phyloP scores from a whole-genome alignment of 495 filamentous ascomycete species.

The Lichenothelia convexa region DNA sequence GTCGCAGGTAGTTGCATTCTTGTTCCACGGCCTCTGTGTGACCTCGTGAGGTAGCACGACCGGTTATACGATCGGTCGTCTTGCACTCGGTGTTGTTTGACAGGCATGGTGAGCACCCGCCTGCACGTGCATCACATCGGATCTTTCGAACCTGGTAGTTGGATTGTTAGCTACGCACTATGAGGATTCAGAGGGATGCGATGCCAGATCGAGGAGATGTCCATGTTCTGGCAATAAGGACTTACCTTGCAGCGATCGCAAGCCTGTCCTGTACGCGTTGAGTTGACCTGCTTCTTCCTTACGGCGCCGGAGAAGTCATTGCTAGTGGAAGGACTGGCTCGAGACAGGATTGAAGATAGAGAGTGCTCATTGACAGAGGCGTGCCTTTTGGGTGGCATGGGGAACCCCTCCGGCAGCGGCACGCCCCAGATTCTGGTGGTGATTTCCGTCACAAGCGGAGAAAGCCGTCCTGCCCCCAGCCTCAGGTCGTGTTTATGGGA shows the following conservation, averaged over 20 bases:
- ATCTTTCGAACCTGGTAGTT: slow-evolving; percentile 56
- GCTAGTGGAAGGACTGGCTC: too few relatives aligned
- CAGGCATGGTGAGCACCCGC: slow-evolving; percentile 59
- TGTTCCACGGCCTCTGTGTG: slow-evolving; percentile 38
- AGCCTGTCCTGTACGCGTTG: slow-evolving; percentile 62
- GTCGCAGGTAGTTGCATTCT: slow-evolving; percentile 22
- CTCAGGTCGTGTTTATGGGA: too few relatives aligned
- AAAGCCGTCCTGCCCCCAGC: too few relatives aligned
- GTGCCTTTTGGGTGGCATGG: too few relatives aligned
- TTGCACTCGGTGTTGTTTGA: slow-evolving; percentile 53
- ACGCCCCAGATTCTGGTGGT: too few relatives aligned
- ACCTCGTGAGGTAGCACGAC: slow-evolving; percentile 58
- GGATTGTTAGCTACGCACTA: neutral
- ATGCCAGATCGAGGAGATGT: neutral
- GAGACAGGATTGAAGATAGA: too few relatives aligned
- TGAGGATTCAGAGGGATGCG: neutral
- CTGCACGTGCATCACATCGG: slow-evolving; percentile 53
- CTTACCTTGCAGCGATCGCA: slow-evolving; percentile 82
- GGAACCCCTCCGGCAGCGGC: too few relatives aligned
- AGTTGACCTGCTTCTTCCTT: slow-evolving; percentile 41
- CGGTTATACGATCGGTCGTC: slow-evolving; percentile 77
- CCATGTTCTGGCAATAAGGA: neutral
- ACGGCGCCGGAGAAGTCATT: slow-evolving; percentile 49
- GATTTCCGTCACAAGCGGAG: too few relatives aligned
- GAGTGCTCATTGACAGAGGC: too few relatives aligned